Base-by-base conservation (phyloP, 1,284 basidiomycete genomes). In the Trametes polyzona region DNA sequence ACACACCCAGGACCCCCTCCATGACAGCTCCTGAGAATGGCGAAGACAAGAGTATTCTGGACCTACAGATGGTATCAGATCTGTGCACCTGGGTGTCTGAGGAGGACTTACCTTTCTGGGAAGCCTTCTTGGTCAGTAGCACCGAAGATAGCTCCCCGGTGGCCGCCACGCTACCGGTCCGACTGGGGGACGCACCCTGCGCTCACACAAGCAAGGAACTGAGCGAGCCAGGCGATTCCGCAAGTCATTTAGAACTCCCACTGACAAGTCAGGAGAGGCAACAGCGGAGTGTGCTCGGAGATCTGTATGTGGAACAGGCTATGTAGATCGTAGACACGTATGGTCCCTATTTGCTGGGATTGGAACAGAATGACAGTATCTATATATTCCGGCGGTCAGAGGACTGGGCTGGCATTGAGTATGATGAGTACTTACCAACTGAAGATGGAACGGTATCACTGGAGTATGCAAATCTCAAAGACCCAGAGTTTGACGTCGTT, bases 371-470 rank as follows among this genome's bases (percentile, higher is more conserved):
- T n/a, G n/a, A n/a, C n/a, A n/a, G n/a, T n/a, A n/a, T n/a, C n/a
- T n/a, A n/a, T n/a, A 14, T 21, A 2, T 6, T 14, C 24, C 4
- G 37, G 19, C 24, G 8, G 39, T 9, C 40, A 55, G 46, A 46
- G 0, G 35, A 49, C 23, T 30, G 24, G 1, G 1, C 26, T 10
- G 2, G 14, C 17, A 0, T 30, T 53, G 7, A 46, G 56, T 26
- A 51, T 59, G 10, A 42, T 59, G 0, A 40, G 53, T 32, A 53
- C 56, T 26, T 51, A 26, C 7, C 17, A 16, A 3, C 40, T 52
- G 11, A 48, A 61, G 21, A 43, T 17, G n/a, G n/a, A n/a, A n/a
- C n/a, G n/a, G n/a, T n/a, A 2, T 23, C 55, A 7, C 5, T 61
- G 0, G 51, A 50, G 17, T 33, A 51, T 1, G 11, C 12, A 1